These are phyloP conservation scores for Litchi chinensis DNA, from an alignment of 345 rosid genomes.

Conservation along the genomic window DNA sequence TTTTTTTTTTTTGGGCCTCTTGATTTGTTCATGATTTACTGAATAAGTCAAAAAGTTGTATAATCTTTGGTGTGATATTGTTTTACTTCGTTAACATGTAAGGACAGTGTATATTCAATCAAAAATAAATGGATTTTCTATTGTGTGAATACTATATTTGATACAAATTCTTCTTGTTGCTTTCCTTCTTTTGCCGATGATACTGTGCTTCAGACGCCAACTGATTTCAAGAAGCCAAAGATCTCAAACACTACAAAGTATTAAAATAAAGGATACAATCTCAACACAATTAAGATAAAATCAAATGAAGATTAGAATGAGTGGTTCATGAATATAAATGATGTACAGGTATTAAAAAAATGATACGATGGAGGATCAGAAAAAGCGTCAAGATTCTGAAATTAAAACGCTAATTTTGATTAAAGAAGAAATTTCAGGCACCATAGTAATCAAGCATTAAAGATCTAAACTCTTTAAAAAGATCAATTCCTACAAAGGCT, in stretches of 20 bases:
- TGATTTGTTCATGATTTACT: constrained; percentile 27
- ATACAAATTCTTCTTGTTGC: neutral
- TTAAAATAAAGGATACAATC: no score
- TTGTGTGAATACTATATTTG: neutral
- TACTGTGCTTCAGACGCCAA: neutral
- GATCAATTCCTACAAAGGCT: neutral
- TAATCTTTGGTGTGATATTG: constrained; percentile 25
- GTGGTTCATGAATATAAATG: no score
- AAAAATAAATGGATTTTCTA: constrained; percentile 28
- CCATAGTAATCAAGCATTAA: neutral
- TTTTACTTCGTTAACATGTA: neutral
- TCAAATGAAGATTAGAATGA: no score
- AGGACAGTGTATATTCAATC: constrained; percentile 9
- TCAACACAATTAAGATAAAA: no score
- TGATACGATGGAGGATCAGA: no score
- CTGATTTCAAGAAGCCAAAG: neutral
- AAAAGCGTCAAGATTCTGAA: no score
- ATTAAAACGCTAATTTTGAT: no score
- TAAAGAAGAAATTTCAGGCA: no score
- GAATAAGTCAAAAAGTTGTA: constrained; percentile 1
- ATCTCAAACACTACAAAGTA: no score
- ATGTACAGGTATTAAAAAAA: no score
- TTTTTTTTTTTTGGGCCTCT: neutral
- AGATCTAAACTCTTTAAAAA: no score
- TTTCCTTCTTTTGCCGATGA: neutral